Evolutionary conservation across 2,329 filamentous ascomycete species (phyloP), one percentile per base, ranked within the genome.

Genomic region (Purpureocillium lavendulum): DNA sequence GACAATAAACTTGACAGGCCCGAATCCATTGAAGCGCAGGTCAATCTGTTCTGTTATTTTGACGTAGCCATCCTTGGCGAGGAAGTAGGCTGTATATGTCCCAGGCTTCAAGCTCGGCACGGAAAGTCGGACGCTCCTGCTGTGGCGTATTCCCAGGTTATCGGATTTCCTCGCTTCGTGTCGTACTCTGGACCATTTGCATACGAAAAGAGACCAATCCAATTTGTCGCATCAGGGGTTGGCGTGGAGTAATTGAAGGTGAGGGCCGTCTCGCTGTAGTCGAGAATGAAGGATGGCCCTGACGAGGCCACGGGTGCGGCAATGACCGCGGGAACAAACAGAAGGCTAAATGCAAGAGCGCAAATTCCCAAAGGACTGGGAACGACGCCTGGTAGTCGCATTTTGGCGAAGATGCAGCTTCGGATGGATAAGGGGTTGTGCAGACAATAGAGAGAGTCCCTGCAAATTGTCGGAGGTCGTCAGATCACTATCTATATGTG

Each of bases 181-280:
- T 55, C 46, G 30, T 61, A 46, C 3, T 50, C 48, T 1, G 60
- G 59, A 5, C 53, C 58, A 13, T 57, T 58, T 5, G 51, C 51
- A 0, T 48, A 46, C 11, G 48, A 43, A 42, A 56, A 64, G 9
- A 64, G 26, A 21, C 59, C 61, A 14, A 64, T 44, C 61, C 61
- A 64, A 45, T 64, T 64, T 12, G 37, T 54, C 4, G 33, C 30
- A 33, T 51, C 39, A 7, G 58, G 40, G 1, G 45, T 28, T 0
- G 43, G 17, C 0, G 56, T 60, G 8, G 51, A 46, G 46, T 61
- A 64, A 12, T 49, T 37, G 39, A 64, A 58, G 0, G 58, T 61
- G 30, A 56, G 52, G 8, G 45, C 38, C 3, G 47, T 28, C 21
- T 29, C 17, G 33, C 33, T 40, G 26, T 35, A 28, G 33, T 40